Conservation (phyloP, 495 filamentous ascomycete genomes). For the Thozetella sp. region DNA sequence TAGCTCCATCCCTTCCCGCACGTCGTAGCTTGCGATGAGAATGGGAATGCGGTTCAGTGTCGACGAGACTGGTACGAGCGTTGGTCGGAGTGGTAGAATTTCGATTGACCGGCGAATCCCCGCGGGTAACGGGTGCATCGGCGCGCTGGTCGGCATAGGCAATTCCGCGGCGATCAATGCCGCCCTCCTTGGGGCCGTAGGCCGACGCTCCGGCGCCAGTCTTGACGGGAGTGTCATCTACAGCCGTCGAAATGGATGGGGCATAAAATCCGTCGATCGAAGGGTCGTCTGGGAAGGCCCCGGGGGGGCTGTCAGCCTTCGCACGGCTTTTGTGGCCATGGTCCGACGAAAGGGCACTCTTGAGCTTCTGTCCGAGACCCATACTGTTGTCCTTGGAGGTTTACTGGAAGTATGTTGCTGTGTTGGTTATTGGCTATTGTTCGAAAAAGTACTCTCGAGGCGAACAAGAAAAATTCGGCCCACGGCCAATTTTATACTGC, state of each 20-base stretch:
- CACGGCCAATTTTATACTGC: too few relatives aligned
- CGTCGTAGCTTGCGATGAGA: neutral
- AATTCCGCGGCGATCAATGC: neutral
- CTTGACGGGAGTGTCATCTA: neutral
- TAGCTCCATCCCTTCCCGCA: too few relatives aligned
- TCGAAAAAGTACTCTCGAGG: too few relatives aligned
- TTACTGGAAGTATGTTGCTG: too few relatives aligned
- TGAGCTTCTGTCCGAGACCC: constrained; percentile 6
- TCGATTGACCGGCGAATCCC: neutral
- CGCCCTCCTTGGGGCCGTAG: neutral
- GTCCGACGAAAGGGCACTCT: neutral
- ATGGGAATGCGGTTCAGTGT: neutral
- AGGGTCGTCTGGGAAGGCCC: neutral
- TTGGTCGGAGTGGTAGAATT: neutral
- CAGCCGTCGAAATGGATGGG: neutral
- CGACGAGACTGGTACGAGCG: neutral
- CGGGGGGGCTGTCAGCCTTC: neutral
- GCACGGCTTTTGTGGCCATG: neutral
- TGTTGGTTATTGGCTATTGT: too few relatives aligned
- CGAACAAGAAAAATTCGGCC: too few relatives aligned
- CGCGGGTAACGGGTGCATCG: neutral
- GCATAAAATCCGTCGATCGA: neutral
- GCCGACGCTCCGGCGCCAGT: neutral
- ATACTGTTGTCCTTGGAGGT: too few relatives aligned
- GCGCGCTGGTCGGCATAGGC: neutral